Base-by-base conservation (phyloP, 495 filamentous ascomycete genomes). In the Daldinia caldariorum region DNA sequence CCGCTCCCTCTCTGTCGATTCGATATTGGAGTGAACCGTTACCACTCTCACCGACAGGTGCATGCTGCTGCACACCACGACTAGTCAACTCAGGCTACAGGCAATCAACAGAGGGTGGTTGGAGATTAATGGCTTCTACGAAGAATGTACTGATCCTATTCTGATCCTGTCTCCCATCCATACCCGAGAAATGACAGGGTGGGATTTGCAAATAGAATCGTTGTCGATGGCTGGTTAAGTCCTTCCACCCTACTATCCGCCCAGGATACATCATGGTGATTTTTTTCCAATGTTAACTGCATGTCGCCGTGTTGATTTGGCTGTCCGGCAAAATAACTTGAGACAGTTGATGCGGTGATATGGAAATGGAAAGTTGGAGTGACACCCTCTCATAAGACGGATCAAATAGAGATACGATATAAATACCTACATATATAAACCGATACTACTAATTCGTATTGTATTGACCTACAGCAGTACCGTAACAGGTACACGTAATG, bases 41-140 rank as follows among this genome's bases (percentile, higher is more conserved):
- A 45, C 70, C 20, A 61, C 70, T 72, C 70, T 72, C 70, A 72
- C 70, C 70, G 70, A 68, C 65, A 65, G 56, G 63, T 68, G 70
- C 70, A 68, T 51, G 38, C 69, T 63, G 70, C 65, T 58, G 70
- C 70, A 72, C 69, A 72, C 70, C 70, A 72, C 41, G 61, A 72
- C 64, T 35, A 51, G 69, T 58, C 69, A 65, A 65, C 68, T 43
- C 49, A 67, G 43, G 41, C 64, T 55, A 38, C 61, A 68, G 64
- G 65, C 54, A 56, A 62, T 49, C 66, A 47, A 61, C 43, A 47
- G 34, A 31, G 20, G 57, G 55, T 50, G n/a, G 51, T 61, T 53
- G 41, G 61, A 65, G 47, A 47, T 20, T 37, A 26, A 14, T 41
- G 3, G 22, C 22, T 13, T 13, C 31, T 32, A 53, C 49, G 49